Evolutionary conservation across 768 basidiomycete species (phyloP).

Genomic region (Lanmaoa rubissima): DNA sequence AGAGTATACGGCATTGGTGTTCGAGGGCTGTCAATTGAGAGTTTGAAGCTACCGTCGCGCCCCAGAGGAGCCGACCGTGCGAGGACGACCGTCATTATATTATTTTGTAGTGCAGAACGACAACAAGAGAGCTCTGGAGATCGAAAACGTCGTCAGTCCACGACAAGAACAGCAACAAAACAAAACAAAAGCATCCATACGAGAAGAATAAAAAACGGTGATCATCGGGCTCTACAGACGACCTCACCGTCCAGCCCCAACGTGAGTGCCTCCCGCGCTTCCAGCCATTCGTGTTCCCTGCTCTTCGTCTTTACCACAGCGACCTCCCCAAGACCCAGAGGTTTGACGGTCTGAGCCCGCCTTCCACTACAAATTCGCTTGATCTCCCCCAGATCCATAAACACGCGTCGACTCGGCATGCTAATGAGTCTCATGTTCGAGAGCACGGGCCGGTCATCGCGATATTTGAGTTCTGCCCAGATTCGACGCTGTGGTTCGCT

Average conservation of each 20-base stretch:
- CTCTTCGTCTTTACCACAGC: slow-evolving; percentile 75
- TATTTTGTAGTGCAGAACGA: not conserved
- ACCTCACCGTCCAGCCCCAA: slow-evolving; percentile 82
- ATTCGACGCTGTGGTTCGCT: slow-evolving; percentile 72
- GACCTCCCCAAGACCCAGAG: slow-evolving; percentile 90
- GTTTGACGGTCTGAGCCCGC: slow-evolving; percentile 75
- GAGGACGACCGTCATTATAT: not conserved
- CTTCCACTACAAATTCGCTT: slow-evolving; percentile 77
- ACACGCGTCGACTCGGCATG: slow-evolving; percentile 77
- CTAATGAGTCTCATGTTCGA: slow-evolving; percentile 77
- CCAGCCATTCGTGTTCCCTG: slow-evolving; percentile 79
- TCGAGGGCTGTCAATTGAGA: not conserved
- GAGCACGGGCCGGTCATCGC: slow-evolving; percentile 85
- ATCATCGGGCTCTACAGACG: slow-evolving; percentile 70
- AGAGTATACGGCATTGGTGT: not conserved
- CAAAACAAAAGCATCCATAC: not conserved
- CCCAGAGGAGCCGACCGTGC: not conserved
- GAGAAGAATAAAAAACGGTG: not conserved
- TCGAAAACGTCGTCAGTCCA: slow-evolving; percentile 1
- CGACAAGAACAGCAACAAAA: not conserved
- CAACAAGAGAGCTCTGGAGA: not conserved
- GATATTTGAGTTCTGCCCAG: slow-evolving; percentile 94
- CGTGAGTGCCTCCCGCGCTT: slow-evolving; percentile 88
- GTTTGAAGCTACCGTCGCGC: not conserved
- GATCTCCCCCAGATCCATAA: slow-evolving; percentile 73